Percentiles rank a stretch among this genome's conserved stretches.
Conservation (phyloP, 2,329 filamentous ascomycete species). For the Neurospora crassa region DNA sequence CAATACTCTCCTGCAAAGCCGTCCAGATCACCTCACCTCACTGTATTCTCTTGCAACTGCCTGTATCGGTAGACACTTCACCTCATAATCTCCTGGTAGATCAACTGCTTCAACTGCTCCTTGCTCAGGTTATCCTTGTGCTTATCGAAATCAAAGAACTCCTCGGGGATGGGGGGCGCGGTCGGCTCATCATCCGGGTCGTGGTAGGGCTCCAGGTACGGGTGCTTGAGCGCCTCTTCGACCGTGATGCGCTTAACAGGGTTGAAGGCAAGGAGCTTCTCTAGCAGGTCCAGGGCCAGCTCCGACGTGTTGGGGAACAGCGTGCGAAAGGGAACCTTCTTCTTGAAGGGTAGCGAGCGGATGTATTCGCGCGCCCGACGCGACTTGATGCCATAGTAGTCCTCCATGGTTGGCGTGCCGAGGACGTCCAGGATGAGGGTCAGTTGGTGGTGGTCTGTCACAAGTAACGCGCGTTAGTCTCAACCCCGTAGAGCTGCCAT, state of each 20-base stretch:
- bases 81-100: constrained; percentile 92
- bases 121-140: constrained; percentile 99
- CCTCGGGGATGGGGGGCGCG: constrained; percentile 90
- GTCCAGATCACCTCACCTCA: background rate
- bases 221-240: constrained; percentile 93
- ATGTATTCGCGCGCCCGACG: constrained; percentile 96
- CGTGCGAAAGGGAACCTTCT: constrained; percentile 96
- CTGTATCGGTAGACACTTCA: constrained; percentile 17
- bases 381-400: constrained; percentile 99
- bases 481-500: background rate
- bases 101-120: constrained; percentile 93
- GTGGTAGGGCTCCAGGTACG: constrained; percentile 97
- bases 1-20: background rate
- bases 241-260: constrained; percentile 97
- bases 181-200: constrained; percentile 98
- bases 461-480: constrained; percentile 5
- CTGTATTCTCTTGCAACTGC: background rate
- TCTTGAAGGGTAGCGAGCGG: constrained; percentile 95
- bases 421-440: constrained; percentile 95
- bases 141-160: constrained; percentile 99
- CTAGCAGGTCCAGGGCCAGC: constrained; percentile 81
- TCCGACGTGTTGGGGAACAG: constrained; percentile 99
- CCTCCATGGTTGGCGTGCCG: constrained; percentile 97
- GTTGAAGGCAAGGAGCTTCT: constrained; percentile 96
- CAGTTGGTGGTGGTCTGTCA: constrained; percentile 85